These are phyloP conservation scores for Botrytis tulipae DNA, from an alignment of 2,329 filamentous ascomycete species.

Conservation along the genomic window DNA sequence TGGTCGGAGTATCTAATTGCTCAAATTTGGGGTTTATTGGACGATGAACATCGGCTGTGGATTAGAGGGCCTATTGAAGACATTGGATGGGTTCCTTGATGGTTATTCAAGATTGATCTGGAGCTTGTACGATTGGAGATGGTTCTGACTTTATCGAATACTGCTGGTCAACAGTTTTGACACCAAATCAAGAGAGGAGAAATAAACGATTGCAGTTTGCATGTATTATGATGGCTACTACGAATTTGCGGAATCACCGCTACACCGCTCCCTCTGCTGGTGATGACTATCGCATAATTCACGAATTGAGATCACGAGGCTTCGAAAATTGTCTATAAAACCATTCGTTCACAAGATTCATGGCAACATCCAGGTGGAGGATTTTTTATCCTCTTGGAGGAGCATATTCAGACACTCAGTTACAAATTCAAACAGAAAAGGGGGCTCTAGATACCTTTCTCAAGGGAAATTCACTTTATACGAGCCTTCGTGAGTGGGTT, in stretches of 20 bases:
- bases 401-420: not conserved
- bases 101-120: no score
- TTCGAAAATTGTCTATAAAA: not conserved
- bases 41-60: constrained; percentile 42
- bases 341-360: not conserved
- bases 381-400: not conserved
- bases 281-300: not conserved
- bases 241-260: not conserved
- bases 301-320: not conserved
- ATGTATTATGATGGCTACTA: not conserved
- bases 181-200: not conserved
- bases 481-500: no score
- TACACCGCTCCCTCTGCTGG: not conserved
- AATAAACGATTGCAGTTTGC: not conserved
- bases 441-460: not conserved
- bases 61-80: constrained; percentile 40
- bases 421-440: not conserved
- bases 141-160: not conserved
- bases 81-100: constrained; percentile 34
- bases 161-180: not conserved
- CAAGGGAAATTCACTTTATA: not conserved
- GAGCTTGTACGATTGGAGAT: not conserved
- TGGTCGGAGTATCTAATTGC: constrained; percentile 40
- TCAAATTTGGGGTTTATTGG: constrained; percentile 39
- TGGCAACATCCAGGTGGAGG: not conserved